phyloP scores from a whole-genome alignment of 2,329 filamentous ascomycete genomes.

The Cladosporium austrohemisphaericum region DNA sequence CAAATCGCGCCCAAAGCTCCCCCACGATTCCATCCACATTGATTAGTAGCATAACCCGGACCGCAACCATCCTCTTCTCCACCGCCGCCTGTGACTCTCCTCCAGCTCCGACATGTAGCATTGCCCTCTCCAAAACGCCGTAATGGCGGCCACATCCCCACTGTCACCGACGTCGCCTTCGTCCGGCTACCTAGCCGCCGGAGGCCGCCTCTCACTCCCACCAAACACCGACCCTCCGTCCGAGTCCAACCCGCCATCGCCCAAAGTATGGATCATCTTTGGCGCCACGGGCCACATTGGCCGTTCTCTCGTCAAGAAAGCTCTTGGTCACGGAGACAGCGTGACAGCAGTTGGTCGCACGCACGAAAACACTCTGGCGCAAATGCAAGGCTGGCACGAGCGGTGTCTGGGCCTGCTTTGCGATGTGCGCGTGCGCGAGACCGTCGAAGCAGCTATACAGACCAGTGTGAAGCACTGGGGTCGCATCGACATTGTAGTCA shows the following conservation, averaged over 20 bases:
- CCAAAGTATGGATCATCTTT: slow-evolving; percentile 91
- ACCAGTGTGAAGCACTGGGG: slow-evolving; percentile 66
- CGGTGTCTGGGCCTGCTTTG: slow-evolving; percentile 80
- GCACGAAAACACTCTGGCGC: slow-evolving; percentile 68
- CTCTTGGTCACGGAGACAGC: slow-evolving; percentile 73
- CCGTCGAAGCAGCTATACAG: slow-evolving; percentile 68
- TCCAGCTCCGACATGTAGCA: slow-evolving; percentile 12
- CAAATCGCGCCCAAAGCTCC: background rate
- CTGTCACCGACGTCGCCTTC: slow-evolving; percentile 16
- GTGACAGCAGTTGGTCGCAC: slow-evolving; percentile 83
- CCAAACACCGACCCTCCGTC: slow-evolving; percentile 81
- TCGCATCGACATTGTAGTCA: slow-evolving; percentile 82
- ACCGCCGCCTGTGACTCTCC: background rate
- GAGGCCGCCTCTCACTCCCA: slow-evolving; percentile 59
- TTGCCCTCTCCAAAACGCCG: slow-evolving; percentile 9
- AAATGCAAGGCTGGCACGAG: slow-evolving; percentile 67
- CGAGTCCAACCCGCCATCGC: slow-evolving; percentile 64
- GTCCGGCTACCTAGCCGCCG: background rate
- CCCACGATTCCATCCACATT: background rate
- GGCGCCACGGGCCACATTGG: slow-evolving; percentile 98
- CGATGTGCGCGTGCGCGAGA: slow-evolving; percentile 79
- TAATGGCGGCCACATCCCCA: slow-evolving; percentile 20
- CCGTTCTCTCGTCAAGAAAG: slow-evolving; percentile 78
- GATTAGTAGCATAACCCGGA: slow-evolving; percentile 6
- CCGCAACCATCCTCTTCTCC: slow-evolving; percentile 17